Conservation (phyloP, 257 asterid genomes). For the Ilex asprella region DNA sequence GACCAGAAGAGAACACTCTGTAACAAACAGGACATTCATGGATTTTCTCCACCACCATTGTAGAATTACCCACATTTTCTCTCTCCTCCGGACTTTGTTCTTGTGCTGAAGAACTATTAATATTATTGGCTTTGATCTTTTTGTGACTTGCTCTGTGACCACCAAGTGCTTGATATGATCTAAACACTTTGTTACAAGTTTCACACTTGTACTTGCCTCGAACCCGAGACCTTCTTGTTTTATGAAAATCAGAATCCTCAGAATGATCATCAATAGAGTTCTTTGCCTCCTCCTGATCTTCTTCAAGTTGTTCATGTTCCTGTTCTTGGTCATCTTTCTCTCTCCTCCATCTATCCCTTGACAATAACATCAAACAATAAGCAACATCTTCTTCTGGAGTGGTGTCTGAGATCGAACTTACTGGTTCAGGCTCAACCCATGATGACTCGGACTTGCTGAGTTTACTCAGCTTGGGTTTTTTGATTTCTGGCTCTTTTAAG, state of each 20-base stretch:
- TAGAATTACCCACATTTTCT: constrained; percentile 3
- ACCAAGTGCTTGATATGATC: constrained; percentile 88
- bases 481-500: not conserved
- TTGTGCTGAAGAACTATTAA: not conserved
- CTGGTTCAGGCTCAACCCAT: constrained; percentile 27
- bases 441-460: constrained; percentile 22
- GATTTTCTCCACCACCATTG: constrained; percentile 27
- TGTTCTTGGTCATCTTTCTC: constrained; percentile 15
- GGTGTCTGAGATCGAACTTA: constrained; percentile 63
- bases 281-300: too few relatives aligned
- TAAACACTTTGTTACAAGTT: constrained; percentile 56
- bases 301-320: constrained; percentile 5
- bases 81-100: constrained; percentile 1
- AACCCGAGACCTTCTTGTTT: constrained; percentile 18
- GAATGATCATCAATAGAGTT: constrained; percentile 5
- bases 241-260: constrained; percentile 26
- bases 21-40: constrained; percentile 77
- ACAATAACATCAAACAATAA: constrained; percentile 71
- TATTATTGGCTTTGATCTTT: constrained; percentile 30
- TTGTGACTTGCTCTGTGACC: constrained; percentile 96
- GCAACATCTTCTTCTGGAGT: constrained; percentile 79
- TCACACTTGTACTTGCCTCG: constrained; percentile 70
- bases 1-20: constrained; percentile 76
- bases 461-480: constrained; percentile 18
- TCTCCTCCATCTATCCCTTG: constrained; percentile 59